phyloP scores from a whole-genome alignment of 2,329 filamentous ascomycete genomes.

The Exophiala alcalophila region DNA sequence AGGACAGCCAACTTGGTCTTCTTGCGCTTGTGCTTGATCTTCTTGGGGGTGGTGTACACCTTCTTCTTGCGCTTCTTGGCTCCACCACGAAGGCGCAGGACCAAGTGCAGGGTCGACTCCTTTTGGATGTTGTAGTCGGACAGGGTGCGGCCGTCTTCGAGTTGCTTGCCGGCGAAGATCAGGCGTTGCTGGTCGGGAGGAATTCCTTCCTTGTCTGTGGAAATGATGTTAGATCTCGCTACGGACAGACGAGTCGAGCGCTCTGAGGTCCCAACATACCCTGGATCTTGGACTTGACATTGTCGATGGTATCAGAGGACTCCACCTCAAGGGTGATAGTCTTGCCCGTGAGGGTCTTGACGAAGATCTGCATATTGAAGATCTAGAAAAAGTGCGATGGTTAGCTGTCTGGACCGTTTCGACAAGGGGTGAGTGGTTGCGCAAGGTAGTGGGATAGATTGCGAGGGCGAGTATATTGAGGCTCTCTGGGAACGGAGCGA shows the following conservation, averaged over 20 bases:
- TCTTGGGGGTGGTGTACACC: constrained; percentile 99
- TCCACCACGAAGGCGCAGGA: constrained; percentile 96
- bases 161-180: constrained; percentile 99
- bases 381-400: constrained; percentile 28
- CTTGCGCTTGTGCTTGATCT: constrained; percentile 99
- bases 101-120: constrained; percentile 97
- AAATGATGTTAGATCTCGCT: constrained; percentile 6
- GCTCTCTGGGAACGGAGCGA: no score
- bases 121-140: constrained; percentile 99
- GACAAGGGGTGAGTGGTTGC: not conserved
- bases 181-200: constrained; percentile 98
- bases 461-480: not conserved
- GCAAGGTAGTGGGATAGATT: constrained; percentile 1
- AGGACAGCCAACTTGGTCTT: constrained; percentile 99
- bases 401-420: constrained; percentile 12
- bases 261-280: constrained; percentile 43
- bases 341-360: constrained; percentile 87
- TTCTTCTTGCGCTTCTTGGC: constrained; percentile 99
- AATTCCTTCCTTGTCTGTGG: constrained; percentile 98
- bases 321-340: constrained; percentile 99
- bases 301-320: constrained; percentile 99
- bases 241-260: not conserved
- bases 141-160: constrained; percentile 97
- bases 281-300: constrained; percentile 98
- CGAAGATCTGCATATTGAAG: constrained; percentile 54